Base-by-base conservation (phyloP, 2,329 filamentous ascomycete genomes). In the Venturia aucupariae region DNA sequence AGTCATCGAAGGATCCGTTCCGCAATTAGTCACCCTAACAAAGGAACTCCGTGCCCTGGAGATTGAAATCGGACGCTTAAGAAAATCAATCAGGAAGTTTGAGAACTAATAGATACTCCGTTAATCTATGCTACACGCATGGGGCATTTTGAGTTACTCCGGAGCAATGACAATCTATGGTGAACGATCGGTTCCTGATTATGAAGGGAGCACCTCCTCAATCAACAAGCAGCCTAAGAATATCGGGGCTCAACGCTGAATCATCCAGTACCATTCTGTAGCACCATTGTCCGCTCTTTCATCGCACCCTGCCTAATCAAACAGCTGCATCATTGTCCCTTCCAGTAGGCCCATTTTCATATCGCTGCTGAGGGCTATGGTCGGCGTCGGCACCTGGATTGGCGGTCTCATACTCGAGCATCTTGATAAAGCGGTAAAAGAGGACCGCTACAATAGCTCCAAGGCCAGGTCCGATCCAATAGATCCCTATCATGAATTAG, bases 21-120 rank as follows among this genome's bases (percentile, higher is more conserved):
- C 85, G 1, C 75, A 75, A 46, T 76, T 91, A 10, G 80, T 80
- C 7, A 81, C 80, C 1, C 73, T 89, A n/a, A 78, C 80, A 42
- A 79, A 79, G 35, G 81, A 85, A 69, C 85, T 93, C 82, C 78
- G 79, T 17, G 75, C 76, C n/a, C 72, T 90, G 5, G 89, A 92
- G 76, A 84, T 87, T 62, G 83, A 88, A 68, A 85, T 93, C 63
- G 80, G 87, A 44, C 78, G 87, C 65, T 64, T 77, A 61, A 75
- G 80, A 68, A 84, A 83, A 69, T 71, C 73, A 27, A 71, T 80
- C 5, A 74, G 74, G 67, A 80, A 77, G 68, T 68, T 69, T 2
- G 72, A 75, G 62, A 65, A 60, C 22, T 35, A 32, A 57, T 59
- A 17, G 44, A 19, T 62, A 62, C n/a, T 41, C 38, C 19, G 19